Evolutionary conservation across 129 eudicot species (phyloP), one percentile per base, ranked within the genome.

Genomic region (Oenanthe sinensis): DNA sequence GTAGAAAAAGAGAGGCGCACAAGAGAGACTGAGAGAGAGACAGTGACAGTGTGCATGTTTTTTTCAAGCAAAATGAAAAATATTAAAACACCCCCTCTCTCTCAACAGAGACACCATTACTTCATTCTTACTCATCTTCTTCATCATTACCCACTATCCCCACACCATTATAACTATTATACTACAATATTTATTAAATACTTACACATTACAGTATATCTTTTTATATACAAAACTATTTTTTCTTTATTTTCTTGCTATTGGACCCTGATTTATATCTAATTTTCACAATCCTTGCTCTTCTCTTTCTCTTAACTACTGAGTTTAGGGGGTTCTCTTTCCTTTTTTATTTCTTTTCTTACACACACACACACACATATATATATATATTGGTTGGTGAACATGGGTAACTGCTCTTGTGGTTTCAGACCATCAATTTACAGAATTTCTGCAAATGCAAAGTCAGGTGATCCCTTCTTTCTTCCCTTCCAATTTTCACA

Each of bases 361-460:
- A n/a, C n/a, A n/a, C n/a, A n/a, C n/a, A n/a, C 4, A 37, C 4
- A 1, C 4, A 37, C 40, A 37, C 40, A 37, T 16, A 16, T 9
- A 10, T 12, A 47, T 12, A 48, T 14, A 48, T 52, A 52, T 52
- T 52, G 26, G 24, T 54, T 20, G 63, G 63, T 54, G 20, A 24
- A 46, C 13, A 74, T 74, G 77, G 77, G 77, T 13, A 74, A 74
- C 8, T 74, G 77, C 77, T 24, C 40, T 30, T 74, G 60, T 46
- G 39, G 52, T 6, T 74, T 24, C 13, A 45, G n/a, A 26, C 77
- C 77, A n/a, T 74, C 77, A 26, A 14, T 74, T 46, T 74, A 74
- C 58, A 74, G 58, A 46, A 16, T 74, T 74, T 74, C 77, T 22
- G 77, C 77, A 28, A 74, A 74, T 50, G 50, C 77, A 24, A 74